These are phyloP conservation scores for Colletotrichum paranaense DNA, from an alignment of 2,329 filamentous ascomycete genomes.

Conservation along the genomic window DNA sequence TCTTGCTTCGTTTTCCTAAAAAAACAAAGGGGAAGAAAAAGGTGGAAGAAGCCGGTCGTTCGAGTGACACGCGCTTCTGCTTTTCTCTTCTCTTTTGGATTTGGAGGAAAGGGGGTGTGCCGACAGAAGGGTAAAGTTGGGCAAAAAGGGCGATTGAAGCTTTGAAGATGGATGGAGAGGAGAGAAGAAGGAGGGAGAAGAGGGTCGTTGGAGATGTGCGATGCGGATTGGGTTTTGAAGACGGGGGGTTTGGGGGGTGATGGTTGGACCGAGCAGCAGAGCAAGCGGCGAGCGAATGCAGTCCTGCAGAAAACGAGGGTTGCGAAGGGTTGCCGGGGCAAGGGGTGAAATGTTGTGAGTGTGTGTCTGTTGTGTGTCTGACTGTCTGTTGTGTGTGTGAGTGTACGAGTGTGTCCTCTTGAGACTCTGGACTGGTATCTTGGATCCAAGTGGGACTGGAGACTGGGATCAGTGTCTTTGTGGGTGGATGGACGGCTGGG, in stretches of 20 bases:
- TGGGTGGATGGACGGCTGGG: constrained; percentile 16
- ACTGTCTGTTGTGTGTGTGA: background rate
- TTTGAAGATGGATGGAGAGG: constrained; percentile 35
- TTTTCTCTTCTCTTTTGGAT: constrained; percentile 37
- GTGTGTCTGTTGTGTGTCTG: constrained; percentile 23
- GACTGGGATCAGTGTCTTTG: background rate
- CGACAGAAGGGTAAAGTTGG: constrained; percentile 18
- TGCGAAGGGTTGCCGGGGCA: constrained; percentile 36
- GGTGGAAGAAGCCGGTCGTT: constrained; percentile 44
- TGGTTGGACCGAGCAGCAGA: constrained; percentile 33
- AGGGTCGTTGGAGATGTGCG: constrained; percentile 35
- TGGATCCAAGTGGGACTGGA: constrained; percentile 4
- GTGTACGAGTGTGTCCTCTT: background rate
- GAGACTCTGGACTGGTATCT: constrained; percentile 37
- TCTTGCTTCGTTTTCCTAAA: constrained; percentile 71
- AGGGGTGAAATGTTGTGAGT: constrained; percentile 19
- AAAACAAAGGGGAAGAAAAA: constrained; percentile 62
- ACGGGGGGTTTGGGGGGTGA: constrained; percentile 35
- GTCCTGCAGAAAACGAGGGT: constrained; percentile 27
- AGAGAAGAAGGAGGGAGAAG: constrained; percentile 37
- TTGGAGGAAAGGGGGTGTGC: constrained; percentile 30
- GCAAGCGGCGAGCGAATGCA: background rate
- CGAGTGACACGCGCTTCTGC: constrained; percentile 36
- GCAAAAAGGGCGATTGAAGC: constrained; percentile 28
- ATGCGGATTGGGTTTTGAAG: constrained; percentile 40